phyloP scores from a whole-genome alignment of 192 early-diverging fungal species.

The Dispira simplex region DNA sequence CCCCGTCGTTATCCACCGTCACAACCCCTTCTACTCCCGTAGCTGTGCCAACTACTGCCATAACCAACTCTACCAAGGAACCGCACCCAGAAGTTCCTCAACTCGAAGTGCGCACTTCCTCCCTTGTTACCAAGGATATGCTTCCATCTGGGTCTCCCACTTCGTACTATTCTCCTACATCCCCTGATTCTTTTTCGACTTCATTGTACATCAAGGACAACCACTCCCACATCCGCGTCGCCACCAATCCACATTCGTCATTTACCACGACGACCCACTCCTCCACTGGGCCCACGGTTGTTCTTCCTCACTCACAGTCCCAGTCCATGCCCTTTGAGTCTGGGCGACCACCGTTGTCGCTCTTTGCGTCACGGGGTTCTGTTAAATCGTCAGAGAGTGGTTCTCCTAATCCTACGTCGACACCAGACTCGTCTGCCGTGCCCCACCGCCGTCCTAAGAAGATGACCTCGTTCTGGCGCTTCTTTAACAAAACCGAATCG shows the following conservation, averaged over 20 bases:
- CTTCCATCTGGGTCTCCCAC: no score
- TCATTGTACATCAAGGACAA: not conserved
- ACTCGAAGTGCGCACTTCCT: not conserved
- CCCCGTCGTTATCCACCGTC: not conserved
- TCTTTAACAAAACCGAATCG: slow-evolving; percentile 8
- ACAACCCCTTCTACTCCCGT: not conserved
- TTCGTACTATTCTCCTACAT: no score
- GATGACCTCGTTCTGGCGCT: slow-evolving; percentile 9
- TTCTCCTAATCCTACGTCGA: not conserved
- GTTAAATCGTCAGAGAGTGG: not conserved
- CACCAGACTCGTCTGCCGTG: not conserved
- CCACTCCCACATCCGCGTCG: not conserved
- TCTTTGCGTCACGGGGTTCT: not conserved
- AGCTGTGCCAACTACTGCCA: not conserved
- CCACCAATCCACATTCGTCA: not conserved
- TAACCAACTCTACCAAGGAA: not conserved
- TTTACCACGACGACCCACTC: not conserved
- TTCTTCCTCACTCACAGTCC: not conserved
- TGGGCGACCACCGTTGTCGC: not conserved
- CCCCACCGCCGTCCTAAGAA: slow-evolving; percentile 9
- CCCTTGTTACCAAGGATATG: not conserved
- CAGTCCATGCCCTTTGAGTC: not conserved
- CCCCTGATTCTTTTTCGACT: not conserved
- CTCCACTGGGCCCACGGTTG: not conserved
- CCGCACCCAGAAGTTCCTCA: not conserved